phyloP scores from a whole-genome alignment of 495 filamentous ascomycete species.

The Annulohypoxylon maeteangense region DNA sequence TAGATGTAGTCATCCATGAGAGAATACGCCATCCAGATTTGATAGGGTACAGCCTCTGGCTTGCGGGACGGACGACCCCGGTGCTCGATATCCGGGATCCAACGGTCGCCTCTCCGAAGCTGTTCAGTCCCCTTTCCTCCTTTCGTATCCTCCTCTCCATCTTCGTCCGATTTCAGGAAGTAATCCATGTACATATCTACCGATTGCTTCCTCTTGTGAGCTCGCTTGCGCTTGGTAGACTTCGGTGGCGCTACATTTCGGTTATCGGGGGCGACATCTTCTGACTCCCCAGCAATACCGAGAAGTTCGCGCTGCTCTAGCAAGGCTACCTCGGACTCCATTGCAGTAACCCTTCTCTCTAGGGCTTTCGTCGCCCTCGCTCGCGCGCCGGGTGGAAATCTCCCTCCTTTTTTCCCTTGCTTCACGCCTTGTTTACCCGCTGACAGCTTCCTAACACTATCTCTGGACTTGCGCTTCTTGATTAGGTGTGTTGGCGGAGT shows the following conservation, averaged over 20 bases:
- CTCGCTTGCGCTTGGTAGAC: conserved; percentile 7
- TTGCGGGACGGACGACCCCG: conserved; percentile 16
- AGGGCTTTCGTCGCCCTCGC: conserved; percentile 14
- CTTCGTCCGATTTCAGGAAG: conserved; percentile 6
- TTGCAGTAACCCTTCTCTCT: conserved; percentile 15
- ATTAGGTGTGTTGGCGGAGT: neutral
- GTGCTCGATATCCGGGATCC: conserved; percentile 37
- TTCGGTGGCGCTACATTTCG: neutral
- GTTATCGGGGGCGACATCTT: neutral
- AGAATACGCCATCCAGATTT: conserved; percentile 38
- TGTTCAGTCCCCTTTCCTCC: neutral
- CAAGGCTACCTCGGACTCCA: conserved; percentile 14
- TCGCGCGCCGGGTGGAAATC: neutral
- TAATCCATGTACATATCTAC: conserved; percentile 36
- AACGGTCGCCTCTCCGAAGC: conserved; percentile 29
- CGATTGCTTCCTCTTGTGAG: conserved; percentile 9
- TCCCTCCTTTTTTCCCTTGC: neutral
- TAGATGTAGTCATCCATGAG: conserved; percentile 38
- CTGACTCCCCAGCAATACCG: neutral
- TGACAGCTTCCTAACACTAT: neutral
- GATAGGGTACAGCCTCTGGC: conserved; percentile 20
- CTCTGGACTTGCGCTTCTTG: neutral
- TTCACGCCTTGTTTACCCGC: neutral
- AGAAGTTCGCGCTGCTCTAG: conserved; percentile 27
- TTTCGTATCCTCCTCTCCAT: neutral